Conservation (phyloP, 2,329 filamentous ascomycete species). For the Diaporthe sp. region DNA sequence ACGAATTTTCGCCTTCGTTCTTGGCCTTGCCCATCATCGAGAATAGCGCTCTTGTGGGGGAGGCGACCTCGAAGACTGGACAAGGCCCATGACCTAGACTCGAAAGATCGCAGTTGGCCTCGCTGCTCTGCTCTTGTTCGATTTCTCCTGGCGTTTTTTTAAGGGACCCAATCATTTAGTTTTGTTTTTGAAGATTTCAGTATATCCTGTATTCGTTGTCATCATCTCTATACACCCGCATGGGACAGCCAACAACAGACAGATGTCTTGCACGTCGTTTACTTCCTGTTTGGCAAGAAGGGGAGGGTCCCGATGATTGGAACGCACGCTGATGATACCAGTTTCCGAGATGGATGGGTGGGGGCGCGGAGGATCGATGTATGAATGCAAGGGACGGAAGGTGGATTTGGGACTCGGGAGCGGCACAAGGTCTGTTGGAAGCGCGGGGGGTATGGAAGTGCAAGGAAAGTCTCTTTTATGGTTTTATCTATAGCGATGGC, state of each 20-base stretch:
- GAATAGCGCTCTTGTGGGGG: not conserved
- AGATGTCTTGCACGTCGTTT: conserved; percentile 33
- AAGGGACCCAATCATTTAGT: conserved; percentile 29
- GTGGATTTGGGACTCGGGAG: conserved; percentile 32
- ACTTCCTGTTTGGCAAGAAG: conserved; percentile 12
- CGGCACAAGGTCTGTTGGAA: conserved; percentile 24
- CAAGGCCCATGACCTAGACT: conserved; percentile 8
- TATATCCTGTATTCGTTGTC: conserved; percentile 35
- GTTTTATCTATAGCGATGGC: conserved; percentile 43
- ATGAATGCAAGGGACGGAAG: conserved; percentile 31
- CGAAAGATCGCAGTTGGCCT: conserved; percentile 16
- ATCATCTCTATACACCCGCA: conserved; percentile 36
- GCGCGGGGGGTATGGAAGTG: conserved; percentile 29
- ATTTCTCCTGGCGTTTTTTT: conserved; percentile 26
- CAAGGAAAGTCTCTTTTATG: conserved; percentile 36
- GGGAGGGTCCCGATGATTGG: conserved; percentile 6
- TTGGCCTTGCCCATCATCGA: conserved; percentile 33
- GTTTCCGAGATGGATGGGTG: conserved; percentile 34
- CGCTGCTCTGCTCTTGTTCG: conserved; percentile 28
- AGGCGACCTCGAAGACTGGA: not conserved
- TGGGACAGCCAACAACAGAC: conserved; percentile 37
- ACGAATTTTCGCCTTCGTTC: conserved; percentile 43
- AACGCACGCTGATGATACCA: conserved; percentile 39
- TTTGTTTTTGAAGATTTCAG: conserved; percentile 35
- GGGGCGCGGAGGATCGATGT: conserved; percentile 22